phyloP scores from a whole-genome alignment of 1,284 basidiomycete species.

The Melampsora occidentalis region DNA sequence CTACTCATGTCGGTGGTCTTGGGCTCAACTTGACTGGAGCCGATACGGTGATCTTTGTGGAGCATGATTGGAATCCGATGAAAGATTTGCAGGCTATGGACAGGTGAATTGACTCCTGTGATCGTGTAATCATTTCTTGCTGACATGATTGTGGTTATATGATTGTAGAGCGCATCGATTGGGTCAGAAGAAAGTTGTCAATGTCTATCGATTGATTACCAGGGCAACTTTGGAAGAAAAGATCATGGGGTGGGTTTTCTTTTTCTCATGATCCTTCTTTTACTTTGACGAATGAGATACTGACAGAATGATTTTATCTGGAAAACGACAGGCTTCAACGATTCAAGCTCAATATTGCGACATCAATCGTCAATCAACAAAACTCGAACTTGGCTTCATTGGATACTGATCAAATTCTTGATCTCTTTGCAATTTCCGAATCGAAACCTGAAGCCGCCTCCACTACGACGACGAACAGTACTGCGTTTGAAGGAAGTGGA shows the following conservation, averaged over 20 bases:
- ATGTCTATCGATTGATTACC: constrained; percentile 95
- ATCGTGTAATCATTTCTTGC: not conserved
- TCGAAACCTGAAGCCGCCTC: constrained; percentile 64
- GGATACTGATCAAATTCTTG: constrained; percentile 95
- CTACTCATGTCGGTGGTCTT: constrained; percentile 93
- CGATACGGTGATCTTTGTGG: constrained; percentile 98
- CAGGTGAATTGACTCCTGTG: constrained; percentile 55
- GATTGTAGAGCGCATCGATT: constrained; percentile 73
- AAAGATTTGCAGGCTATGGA: constrained; percentile 99
- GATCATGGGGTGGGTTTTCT: constrained; percentile 88
- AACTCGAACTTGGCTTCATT: constrained; percentile 89
- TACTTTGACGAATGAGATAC: constrained; percentile 8
- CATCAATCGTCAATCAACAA: constrained; percentile 94
- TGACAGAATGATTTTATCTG: constrained; percentile 37
- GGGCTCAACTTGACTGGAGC: constrained; percentile 96
- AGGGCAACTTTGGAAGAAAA: constrained; percentile 97
- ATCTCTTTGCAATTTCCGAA: constrained; percentile 78
- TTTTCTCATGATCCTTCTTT: constrained; percentile 37
- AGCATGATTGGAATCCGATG: constrained; percentile 99
- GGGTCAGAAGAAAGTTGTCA: constrained; percentile 98
- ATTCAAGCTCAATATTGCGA: constrained; percentile 97
- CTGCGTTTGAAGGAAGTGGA: constrained; percentile 19
- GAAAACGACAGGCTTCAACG: constrained; percentile 70
- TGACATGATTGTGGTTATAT: constrained; percentile 1
- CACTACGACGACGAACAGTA: constrained; percentile 56